phyloP scores from a whole-genome alignment of 2,329 filamentous ascomycete genomes.

The Fusarium lateritium region DNA sequence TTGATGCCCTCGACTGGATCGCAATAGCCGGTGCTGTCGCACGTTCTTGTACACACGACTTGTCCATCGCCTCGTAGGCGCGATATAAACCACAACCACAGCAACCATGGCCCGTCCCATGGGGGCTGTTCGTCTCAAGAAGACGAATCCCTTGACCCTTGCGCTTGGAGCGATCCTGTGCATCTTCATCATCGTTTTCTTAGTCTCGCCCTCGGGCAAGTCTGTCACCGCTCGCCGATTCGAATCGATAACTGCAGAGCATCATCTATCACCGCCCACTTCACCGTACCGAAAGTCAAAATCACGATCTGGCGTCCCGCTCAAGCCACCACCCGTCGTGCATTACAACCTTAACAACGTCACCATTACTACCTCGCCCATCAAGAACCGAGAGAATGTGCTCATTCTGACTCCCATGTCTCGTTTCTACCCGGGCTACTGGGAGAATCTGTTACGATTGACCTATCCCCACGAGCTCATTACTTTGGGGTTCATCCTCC shows the following conservation, averaged over 20 bases:
- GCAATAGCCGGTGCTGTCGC: conserved; percentile 44
- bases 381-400: conserved; percentile 85
- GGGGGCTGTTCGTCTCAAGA: conserved; percentile 80
- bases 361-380: conserved; percentile 82
- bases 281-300: conserved; percentile 61
- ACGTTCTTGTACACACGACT: conserved; percentile 12
- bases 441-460: conserved; percentile 90
- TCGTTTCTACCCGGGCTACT: conserved; percentile 94
- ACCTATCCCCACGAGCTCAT: conserved; percentile 95
- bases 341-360: conserved; percentile 97
- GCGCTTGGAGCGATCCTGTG: conserved; percentile 79
- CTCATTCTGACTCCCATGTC: conserved; percentile 94
- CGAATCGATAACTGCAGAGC: conserved; percentile 62
- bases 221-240: conserved; percentile 63
- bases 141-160: conserved; percentile 83
- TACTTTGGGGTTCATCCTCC: conserved; percentile 94
- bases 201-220: conserved; percentile 68
- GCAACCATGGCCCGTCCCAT: conserved; percentile 69
- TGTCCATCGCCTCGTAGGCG: conserved; percentile 10
- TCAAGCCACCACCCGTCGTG: conserved; percentile 82
- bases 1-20: conserved; percentile 44
- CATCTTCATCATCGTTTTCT: conserved; percentile 78
- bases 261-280: conserved; percentile 61
- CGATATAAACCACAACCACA: conserved; percentile 25
- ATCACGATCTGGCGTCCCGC: conserved; percentile 50